Base-by-base conservation (phyloP, 2,329 filamentous ascomycete species). In the Capronia americana region DNA sequence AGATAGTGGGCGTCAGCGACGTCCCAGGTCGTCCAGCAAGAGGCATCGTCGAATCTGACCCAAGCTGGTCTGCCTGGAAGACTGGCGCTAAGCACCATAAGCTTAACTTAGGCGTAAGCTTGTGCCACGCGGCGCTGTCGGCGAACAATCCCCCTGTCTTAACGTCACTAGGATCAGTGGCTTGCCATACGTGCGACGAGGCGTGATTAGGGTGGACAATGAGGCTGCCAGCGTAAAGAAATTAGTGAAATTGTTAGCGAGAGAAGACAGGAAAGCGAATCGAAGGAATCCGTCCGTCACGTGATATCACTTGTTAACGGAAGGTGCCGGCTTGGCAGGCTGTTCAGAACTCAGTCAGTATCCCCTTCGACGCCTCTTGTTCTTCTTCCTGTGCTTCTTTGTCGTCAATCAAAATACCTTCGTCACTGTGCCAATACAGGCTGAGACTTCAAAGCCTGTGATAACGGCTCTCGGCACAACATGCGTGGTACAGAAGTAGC, bases 1-100 rank as follows among this genome's bases (percentile, higher is more conserved):
- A 61, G 58, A 61, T 61, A 61, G 48, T 59, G 48, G 30, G 24
- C 32, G 11, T 28, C 20, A 26, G 48, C 30, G 48, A 61, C 30
- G 58, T 53, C 30, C 54, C 11, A 41, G 30, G 30, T 53, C 58
- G 53, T 28, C 48, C 10, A 51, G 12, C 10, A 26, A 6, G 48
- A 26, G 24, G 20, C 20, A 17, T 51, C 20, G 20, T 26, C 10
- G 24, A 51, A 51, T 51, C 48, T 23, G 48, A 24, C 48, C 20
- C 20, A 4, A 12, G 38, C 38, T 44, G 38, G 17, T 44, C 38
- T 7, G 38, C 14, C 48, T 26, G 20, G 3, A 17, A 10, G 11
- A 51, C 20, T 14, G 10, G 20, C 48, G 48, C 48, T 51, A 51
- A 51, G 23, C 48, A 51, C 24, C 48, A 5, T 55, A 55, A 30